Evolutionary conservation across 2,329 filamentous ascomycete genomes (phyloP), one percentile per base, ranked within the genome.

Genomic region (Ophiostoma ips): DNA sequence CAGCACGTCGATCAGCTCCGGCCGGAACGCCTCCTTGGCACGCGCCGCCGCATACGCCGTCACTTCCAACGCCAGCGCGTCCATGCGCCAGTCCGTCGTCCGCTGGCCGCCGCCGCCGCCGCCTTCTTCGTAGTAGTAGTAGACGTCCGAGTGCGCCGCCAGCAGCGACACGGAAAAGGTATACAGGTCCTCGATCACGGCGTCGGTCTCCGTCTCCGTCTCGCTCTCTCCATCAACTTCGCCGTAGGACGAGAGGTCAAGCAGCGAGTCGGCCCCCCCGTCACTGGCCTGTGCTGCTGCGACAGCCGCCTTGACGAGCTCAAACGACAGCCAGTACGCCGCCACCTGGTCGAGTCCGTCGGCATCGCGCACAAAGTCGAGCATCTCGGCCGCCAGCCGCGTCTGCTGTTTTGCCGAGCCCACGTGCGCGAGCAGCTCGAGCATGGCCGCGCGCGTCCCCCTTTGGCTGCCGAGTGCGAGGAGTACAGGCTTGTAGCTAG

Each of bases 1-100:
- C 12, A 98, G 69, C 0, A 88, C 80, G 58, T 98, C 92, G 47
- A 95, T 87, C 10, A 98, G 73, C 61, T 96, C 90, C 3, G 81
- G 76, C 3, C 84, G 79, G 63, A 95, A 98, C 0, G 77, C 75
- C 48, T 73, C 62, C 18, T 78, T 75, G 35, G 84, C 70, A 16
- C 77, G 77, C 24, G 75, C 71, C 3, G 90, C 86, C 54, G 87
- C 82, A 50, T 90, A 76, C 0, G 88, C 82, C 7, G 89, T 71
- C 2, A 83, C 76, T 62, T 96, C 90, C 2, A 98, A 67, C 1
- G 89, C 84, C 33, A 95, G 73, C 1, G 87, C 84, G 61, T 84
- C 77, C 18, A 87, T 64, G 31, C 82, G 77, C 84, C 84, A 88
- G 59, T 92, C 82, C 8, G 40, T 30, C 24, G 10, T 15, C 21